Base-by-base conservation (phyloP, 345 rosid species). In the Ceriops tagal region DNA sequence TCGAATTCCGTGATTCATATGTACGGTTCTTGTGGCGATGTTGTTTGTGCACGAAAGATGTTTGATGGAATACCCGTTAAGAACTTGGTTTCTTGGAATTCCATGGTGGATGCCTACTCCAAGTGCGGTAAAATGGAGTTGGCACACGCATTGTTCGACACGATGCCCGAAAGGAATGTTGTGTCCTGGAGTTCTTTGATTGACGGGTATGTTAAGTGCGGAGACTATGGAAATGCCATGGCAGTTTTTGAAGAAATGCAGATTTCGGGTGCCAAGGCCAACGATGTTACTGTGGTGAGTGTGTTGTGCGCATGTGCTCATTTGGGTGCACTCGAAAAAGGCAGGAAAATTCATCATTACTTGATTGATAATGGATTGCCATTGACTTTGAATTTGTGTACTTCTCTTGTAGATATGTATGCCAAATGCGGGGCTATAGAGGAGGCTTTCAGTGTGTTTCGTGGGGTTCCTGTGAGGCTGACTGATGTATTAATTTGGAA, bases 241-340 rank as follows among this genome's bases (percentile, higher is more conserved):
- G 84, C 71, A 15, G 69, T 91, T n/a, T 91, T 88, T 1, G 87
- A 83, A 66, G 73, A 80, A 69, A 89, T 91, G 91, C 73, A 72
- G 61, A 61, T 0, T 18, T 51, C 37, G 3, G 86, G 91, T 66
- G 78, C 86, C 3, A 80, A 71, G 63, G 91, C 90, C 8, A 93
- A 91, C 51, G 98, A 85, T 74, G 96, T 89, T 31, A 91, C 98
- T 31, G 81, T 91, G 98, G 92, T 91, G 70, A 93, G 96, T 22
- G 87, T 89, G 2, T 70, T 93, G 73, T 82, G 88, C 32, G 98
- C 98, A 69, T 89, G 98, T 78, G 92, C 96, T 58, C 97, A 83
- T 74, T 79, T 86, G 65, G 97, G 98, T 61, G 89, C 87, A 0
- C 81, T 91, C 16, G 80, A 88, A 65, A 77, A 78, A 77, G 98